A percentile compares a stretch with the other conserved stretches of the same genome.
These are phyloP conservation scores for Phytophthora megakarya DNA, from an alignment of 352 stramenopile genomes.

Conservation along the genomic window DNA sequence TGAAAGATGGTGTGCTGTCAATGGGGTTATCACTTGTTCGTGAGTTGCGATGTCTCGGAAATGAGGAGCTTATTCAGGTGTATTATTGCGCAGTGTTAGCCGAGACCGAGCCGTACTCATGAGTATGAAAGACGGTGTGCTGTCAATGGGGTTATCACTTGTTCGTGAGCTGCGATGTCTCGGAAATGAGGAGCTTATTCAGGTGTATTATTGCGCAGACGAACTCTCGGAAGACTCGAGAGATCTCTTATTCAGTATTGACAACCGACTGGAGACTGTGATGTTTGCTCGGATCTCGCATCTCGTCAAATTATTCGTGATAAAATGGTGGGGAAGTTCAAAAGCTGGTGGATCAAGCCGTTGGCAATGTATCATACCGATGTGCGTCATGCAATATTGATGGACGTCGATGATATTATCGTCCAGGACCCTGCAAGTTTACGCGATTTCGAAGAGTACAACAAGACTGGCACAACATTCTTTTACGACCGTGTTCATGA, in stretches of 20 bases:
- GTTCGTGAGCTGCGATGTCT: slow-evolving; percentile 52
- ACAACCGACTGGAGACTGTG: slow-evolving; percentile 59
- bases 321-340: slow-evolving; percentile 38
- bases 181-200: slow-evolving; percentile 38
- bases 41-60: slow-evolving; percentile 45
- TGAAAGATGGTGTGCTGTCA: slow-evolving; percentile 47
- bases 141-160: slow-evolving; percentile 55
- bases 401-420: slow-evolving; percentile 28
- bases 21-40: slow-evolving; percentile 61
- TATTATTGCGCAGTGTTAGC: slow-evolving; percentile 12
- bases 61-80: slow-evolving; percentile 35
- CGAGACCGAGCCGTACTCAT: slow-evolving; percentile 38
- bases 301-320: slow-evolving; percentile 16
- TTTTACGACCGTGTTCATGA: slow-evolving; percentile 36
- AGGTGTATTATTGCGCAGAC: slow-evolving; percentile 30
- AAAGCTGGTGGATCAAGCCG: slow-evolving; percentile 48
- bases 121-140: slow-evolving; percentile 42
- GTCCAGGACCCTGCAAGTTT: slow-evolving; percentile 37
- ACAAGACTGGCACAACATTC: slow-evolving; percentile 51
- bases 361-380: slow-evolving; percentile 29
- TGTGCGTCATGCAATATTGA: slow-evolving; percentile 21
- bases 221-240: slow-evolving; percentile 44
- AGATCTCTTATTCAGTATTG: slow-evolving; percentile 42
- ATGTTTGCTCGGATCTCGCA: slow-evolving; percentile 54
- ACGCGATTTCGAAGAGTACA: slow-evolving; percentile 42